phyloP scores from a whole-genome alignment of 805 yeast genomes.

The Wickerhamiella nectarea region DNA sequence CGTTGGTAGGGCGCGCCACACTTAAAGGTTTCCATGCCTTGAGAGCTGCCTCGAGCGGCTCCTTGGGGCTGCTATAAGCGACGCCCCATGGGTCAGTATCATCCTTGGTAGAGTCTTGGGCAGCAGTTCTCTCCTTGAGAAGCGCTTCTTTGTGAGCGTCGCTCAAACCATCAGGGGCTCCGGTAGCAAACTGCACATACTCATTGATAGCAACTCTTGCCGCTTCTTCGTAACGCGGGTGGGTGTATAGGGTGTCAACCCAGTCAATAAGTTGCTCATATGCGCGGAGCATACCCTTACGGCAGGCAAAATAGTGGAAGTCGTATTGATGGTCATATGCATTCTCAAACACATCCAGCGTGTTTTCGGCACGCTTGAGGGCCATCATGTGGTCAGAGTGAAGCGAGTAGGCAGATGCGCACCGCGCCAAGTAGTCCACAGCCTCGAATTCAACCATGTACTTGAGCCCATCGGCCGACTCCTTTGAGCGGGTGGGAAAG shows the following conservation, averaged over 20 bases:
- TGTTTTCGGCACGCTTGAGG: slow-evolving; percentile 58
- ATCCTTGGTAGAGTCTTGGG: slow-evolving; percentile 8
- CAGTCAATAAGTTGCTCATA: slow-evolving; percentile 65
- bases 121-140: slow-evolving; percentile 26
- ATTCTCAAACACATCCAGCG: slow-evolving; percentile 52
- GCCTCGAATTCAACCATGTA: slow-evolving; percentile 85
- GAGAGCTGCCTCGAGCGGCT: slow-evolving; percentile 33
- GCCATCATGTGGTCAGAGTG: slow-evolving; percentile 55
- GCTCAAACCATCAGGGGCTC: slow-evolving; percentile 20
- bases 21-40: slow-evolving; percentile 29
- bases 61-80: slow-evolving; percentile 26
- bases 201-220: slow-evolving; percentile 48
- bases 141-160: slow-evolving; percentile 26
- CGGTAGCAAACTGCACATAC: slow-evolving; percentile 31
- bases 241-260: slow-evolving; percentile 62
- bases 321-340: slow-evolving; percentile 80
- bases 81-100: slow-evolving; percentile 39
- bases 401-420: slow-evolving; percentile 70
- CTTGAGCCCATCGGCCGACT: slow-evolving; percentile 62
- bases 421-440: slow-evolving; percentile 75
- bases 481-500: slow-evolving; percentile 31
- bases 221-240: slow-evolving; percentile 62
- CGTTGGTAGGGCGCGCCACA: slow-evolving; percentile 21
- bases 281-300: slow-evolving; percentile 81
- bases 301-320: slow-evolving; percentile 83